Evolutionary conservation across 495 filamentous ascomycete genomes (phyloP), one percentile per base, ranked within the genome.

Genomic region (Umbilicaria muhlenbergii): DNA sequence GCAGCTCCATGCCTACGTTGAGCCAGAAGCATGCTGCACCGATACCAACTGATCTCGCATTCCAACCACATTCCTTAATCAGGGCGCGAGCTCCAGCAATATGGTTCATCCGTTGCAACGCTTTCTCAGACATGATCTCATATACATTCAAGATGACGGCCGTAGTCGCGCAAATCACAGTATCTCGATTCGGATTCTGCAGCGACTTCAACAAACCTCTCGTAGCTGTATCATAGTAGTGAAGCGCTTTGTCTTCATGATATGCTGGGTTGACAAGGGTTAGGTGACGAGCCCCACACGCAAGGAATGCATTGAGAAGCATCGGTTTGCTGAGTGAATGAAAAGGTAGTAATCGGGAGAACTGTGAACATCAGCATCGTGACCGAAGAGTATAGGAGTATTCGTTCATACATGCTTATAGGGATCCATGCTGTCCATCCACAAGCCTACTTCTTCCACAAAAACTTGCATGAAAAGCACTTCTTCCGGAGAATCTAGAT

Each of bases 11-110:
- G 13, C 81, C 77, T 12, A 92, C 76, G 52, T 92, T 95, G 14
- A 94, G 61, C 87, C 89, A 95, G 61, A 96, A 96, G 58, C 88
- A 95, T 11, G 89, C 85, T 1, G 80, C 77, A 8, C 86, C 87
- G 36, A 95, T 73, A 3, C 87, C 86, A 3, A 68, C 69, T 19
- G 82, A 81, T 41, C 71, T 76, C 1, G 87, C 84, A 51, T 80
- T 83, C 91, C 91, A 98, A 12, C 75, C 74, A 54, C 87, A 94
- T 56, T 95, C 86, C 50, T 83, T 83, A 55, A 98, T 86, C 39
- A 96, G 67, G 3, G 87, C 86, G 38, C 86, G 73, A 13, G 88
- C 83, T 2, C 85, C 85, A 7, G 83, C 78, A 50, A 92, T 87
- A 55, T 94, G 88, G 50, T 83, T 83, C 74, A 86, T 86, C 12